Base-by-base conservation (phyloP, 805 yeast species). In the Lipomyces orientalis region DNA sequence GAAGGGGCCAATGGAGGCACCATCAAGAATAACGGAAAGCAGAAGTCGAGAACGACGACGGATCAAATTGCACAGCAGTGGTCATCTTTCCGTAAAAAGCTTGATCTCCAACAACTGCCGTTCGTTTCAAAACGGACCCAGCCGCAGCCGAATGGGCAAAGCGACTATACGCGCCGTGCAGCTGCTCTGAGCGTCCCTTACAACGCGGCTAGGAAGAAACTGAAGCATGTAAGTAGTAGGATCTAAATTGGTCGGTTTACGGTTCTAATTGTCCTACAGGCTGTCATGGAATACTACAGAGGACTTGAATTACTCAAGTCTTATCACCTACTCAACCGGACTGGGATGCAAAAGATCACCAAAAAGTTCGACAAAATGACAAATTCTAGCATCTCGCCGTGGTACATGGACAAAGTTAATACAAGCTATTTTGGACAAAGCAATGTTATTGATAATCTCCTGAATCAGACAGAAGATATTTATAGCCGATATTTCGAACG, bases 281-380 rank as follows among this genome's bases (percentile, higher is more conserved):
- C 96, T 0, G 76, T 89, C 34, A 79, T 86, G 65, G 97, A 91
- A 74, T 88, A 85, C 71, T 92, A 91, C 76, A 83, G 94, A 66
- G 85, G 90, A 8, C 80, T 92, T 69, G 90, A 90, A 67, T 82
- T 91, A 46, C 79, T 90, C 60, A 86, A 86, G 70, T 88, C 91
- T 0, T 95, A 88, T 77, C 83, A 91, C 71, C 81, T 88, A 59
- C 78, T 93, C 73, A 95, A 95, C 78, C 83, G 93, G 37, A 93
- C 97, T 0, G 99, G 96, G 0, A 87, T 93, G 74, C 85, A 97
- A 62, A 95, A 95, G 75, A 88, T 95, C 74, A 83, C 92, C 66
- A 95, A 95, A 76, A 95, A 95, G 77, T 93, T 87, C 76, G 99
- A 95, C 78, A 95, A 95, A 75, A 83, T 88, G 4, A 83, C 88